Percentiles rank a stretch among this genome's conserved stretches.
phyloP scores from a whole-genome alignment of 805 yeast genomes.

The Metschnikowia colocasiae region DNA sequence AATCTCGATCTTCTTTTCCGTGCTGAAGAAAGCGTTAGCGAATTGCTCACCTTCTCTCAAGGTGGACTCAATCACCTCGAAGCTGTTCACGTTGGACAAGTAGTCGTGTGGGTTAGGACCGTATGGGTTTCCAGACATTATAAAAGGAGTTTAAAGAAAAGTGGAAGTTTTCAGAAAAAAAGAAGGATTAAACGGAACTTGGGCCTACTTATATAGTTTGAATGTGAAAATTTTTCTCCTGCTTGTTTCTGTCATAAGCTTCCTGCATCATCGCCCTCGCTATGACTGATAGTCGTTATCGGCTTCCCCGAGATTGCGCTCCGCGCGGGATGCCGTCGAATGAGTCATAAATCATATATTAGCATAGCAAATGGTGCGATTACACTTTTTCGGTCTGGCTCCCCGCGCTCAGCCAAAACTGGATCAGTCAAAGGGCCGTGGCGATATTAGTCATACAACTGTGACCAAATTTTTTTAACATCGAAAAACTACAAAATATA shows the following conservation, averaged over 20 bases:
- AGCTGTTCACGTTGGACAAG: conserved; percentile 50
- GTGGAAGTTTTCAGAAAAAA: not conserved
- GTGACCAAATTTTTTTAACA: not conserved
- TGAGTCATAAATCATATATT: conserved; percentile 16
- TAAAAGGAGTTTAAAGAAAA: not conserved
- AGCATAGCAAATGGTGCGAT: conserved; percentile 7
- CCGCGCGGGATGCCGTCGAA: conserved; percentile 13
- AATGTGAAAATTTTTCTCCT: conserved; percentile 16
- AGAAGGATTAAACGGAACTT: not conserved
- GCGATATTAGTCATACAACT: not conserved
- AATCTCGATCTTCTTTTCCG: conserved; percentile 54
- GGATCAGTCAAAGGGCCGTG: not conserved
- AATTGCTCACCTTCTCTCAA: conserved; percentile 64
- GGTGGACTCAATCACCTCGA: conserved; percentile 55
- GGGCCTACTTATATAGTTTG: conserved; percentile 11
- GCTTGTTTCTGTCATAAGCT: conserved; percentile 8
- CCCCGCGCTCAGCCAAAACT: not conserved
- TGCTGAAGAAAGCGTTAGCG: conserved; percentile 57
- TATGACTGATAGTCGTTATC: conserved; percentile 19
- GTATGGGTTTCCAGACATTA: conserved; percentile 44
- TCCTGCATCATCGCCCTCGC: conserved; percentile 15
- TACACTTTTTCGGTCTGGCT: not conserved
- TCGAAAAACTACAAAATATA: no score
- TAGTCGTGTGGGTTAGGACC: conserved; percentile 59
- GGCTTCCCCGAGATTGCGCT: conserved; percentile 9